Percentiles rank a stretch among this genome's conserved stretches.
These are phyloP conservation scores for Colletotrichum musae DNA, from an alignment of 2,329 filamentous ascomycete genomes.

Conservation along the genomic window DNA sequence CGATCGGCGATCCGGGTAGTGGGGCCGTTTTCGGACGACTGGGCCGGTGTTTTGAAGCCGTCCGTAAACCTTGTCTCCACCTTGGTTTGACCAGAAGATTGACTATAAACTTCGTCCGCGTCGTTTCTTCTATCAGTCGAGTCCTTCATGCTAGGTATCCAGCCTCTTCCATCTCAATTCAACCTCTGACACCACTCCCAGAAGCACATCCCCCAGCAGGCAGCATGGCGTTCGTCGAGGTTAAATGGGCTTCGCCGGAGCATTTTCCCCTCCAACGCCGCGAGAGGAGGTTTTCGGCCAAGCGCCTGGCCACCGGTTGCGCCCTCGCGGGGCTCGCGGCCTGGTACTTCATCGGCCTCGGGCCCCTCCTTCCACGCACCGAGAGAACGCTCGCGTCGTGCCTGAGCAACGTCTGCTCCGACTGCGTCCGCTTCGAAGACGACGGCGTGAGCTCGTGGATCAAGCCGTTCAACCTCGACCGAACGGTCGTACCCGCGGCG, in stretches of 20 bases:
- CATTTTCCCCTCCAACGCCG: neutral
- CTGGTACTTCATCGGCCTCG: neutral
- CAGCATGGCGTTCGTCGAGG: too few relatives aligned
- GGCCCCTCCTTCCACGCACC: neutral
- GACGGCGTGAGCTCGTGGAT: conserved; percentile 56
- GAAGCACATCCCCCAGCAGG: too few relatives aligned
- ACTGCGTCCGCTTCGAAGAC: conserved; percentile 60
- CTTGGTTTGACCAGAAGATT: neutral
- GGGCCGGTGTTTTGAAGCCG: neutral
- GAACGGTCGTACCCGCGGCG: conserved; percentile 64
- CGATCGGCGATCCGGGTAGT: conserved; percentile 8
- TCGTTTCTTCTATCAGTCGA: too few relatives aligned
- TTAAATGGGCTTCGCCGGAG: too few relatives aligned
- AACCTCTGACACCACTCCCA: too few relatives aligned
- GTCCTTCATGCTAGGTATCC: too few relatives aligned
- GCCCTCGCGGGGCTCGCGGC: neutral
- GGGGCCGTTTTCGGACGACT: neutral
- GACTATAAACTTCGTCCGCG: too few relatives aligned
- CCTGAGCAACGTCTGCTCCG: conserved; percentile 59
- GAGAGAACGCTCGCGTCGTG: conserved; percentile 55
- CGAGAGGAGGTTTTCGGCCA: neutral
- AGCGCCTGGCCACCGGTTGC: neutral
- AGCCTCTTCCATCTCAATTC: too few relatives aligned
- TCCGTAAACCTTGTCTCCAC: neutral
- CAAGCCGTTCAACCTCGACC: conserved; percentile 66